Evolutionary conservation across 2,329 filamentous ascomycete genomes (phyloP).

Genomic region (Fusarium liriodendri): DNA sequence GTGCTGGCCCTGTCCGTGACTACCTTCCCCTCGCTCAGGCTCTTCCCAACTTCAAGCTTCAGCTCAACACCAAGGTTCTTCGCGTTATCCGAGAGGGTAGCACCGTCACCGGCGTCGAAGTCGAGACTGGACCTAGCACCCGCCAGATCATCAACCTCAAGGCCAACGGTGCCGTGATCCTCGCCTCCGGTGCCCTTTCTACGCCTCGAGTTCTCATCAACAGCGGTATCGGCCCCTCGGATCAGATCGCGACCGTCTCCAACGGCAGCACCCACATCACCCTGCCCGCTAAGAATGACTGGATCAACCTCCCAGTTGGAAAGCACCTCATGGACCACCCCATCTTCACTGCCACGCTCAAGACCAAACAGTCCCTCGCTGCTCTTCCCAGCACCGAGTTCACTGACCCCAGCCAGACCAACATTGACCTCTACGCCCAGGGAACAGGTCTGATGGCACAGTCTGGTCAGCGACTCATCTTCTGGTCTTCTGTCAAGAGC

Average conservation of each 20-base stretch:
- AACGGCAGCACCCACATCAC: slow-evolving; percentile 61
- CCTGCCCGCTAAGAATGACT: slow-evolving; percentile 62
- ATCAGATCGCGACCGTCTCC: slow-evolving; percentile 66
- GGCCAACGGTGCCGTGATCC: slow-evolving; percentile 61
- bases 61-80: slow-evolving; percentile 74
- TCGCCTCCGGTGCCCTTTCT: slow-evolving; percentile 77
- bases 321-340: slow-evolving; percentile 69
- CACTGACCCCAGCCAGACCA: slow-evolving; percentile 43
- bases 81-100: slow-evolving; percentile 73
- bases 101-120: slow-evolving; percentile 74
- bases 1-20: slow-evolving; percentile 76
- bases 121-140: slow-evolving; percentile 68
- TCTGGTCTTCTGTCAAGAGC: slow-evolving; percentile 58
- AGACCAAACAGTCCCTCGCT: slow-evolving; percentile 57
- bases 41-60: slow-evolving; percentile 74
- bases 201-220: slow-evolving; percentile 73
- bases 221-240: slow-evolving; percentile 71
- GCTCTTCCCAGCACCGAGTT: slow-evolving; percentile 42
- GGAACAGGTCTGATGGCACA: slow-evolving; percentile 56
- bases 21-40: slow-evolving; percentile 73
- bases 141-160: slow-evolving; percentile 43
- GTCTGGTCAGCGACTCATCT: slow-evolving; percentile 59
- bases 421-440: slow-evolving; percentile 49
- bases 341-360: slow-evolving; percentile 50
- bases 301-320: slow-evolving; percentile 70